These are phyloP conservation scores for Sporothrix brasiliensis DNA, from an alignment of 2,329 filamentous ascomycete species.

Conservation along the genomic window DNA sequence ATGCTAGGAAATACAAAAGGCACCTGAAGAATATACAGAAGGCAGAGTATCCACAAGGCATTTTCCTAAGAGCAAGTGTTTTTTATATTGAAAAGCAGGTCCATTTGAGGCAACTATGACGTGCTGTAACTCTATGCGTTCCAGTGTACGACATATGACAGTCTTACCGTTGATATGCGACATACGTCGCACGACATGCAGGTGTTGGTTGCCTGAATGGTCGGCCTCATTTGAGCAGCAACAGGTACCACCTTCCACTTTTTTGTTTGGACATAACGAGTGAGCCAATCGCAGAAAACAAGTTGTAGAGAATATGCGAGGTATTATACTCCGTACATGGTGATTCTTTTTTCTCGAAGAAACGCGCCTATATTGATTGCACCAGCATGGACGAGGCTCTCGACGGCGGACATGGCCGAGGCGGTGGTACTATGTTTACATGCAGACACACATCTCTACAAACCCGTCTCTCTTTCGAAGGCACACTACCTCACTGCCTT, in stretches of 20 bases:
- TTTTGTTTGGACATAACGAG: not conserved
- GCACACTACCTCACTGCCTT: not conserved
- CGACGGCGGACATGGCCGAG: not conserved
- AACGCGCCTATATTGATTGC: not conserved
- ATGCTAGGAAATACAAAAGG: not conserved
- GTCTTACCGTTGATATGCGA: too few relatives aligned
- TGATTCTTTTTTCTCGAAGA: not conserved
- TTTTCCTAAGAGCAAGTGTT: too few relatives aligned
- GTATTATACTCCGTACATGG: too few relatives aligned
- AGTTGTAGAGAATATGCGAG: not conserved
- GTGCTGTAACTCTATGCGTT: too few relatives aligned
- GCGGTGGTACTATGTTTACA: too few relatives aligned
- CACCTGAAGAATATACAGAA: not conserved
- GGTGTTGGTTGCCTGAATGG: not conserved
- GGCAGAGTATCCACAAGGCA: not conserved
- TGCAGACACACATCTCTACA: not conserved
- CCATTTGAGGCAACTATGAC: too few relatives aligned
- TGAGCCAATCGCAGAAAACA: not conserved
- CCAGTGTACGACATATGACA: too few relatives aligned
- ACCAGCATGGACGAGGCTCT: not conserved
- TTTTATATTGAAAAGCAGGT: too few relatives aligned
- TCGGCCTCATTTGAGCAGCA: slow-evolving; percentile 4
- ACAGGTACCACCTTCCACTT: not conserved
- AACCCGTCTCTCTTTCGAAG: not conserved
- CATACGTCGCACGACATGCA: not conserved